A percentile compares a stretch with the other conserved stretches of the same genome.
phyloP scores from a whole-genome alignment of 1,284 basidiomycete species.

The Rhodotorula sp. region DNA sequence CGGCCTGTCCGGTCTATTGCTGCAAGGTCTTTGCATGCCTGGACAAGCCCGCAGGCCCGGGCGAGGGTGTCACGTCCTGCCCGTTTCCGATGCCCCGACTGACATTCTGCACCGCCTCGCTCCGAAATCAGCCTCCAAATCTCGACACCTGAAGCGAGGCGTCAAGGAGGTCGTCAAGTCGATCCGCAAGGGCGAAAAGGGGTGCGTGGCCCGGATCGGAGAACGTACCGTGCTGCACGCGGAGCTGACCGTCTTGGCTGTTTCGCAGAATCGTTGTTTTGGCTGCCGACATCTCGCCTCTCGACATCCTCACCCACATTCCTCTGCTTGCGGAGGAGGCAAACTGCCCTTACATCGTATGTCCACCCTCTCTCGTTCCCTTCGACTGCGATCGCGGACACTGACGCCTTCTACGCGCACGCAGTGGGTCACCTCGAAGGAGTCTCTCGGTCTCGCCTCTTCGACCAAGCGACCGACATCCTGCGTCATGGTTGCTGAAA shows the following conservation, averaged over 20 bases:
- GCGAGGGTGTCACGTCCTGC: neutral
- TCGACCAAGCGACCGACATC: conserved; percentile 97
- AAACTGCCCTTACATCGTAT: conserved; percentile 79
- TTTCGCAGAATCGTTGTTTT: conserved; percentile 73
- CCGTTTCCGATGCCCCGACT: neutral
- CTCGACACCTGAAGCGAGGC: conserved; percentile 85
- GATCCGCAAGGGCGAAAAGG: conserved; percentile 91
- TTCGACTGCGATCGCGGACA: no score
- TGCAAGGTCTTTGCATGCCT: neutral
- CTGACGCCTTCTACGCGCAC: neutral
- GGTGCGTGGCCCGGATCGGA: conserved; percentile 56
- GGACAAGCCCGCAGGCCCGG: neutral
- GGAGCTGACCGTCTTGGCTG: neutral
- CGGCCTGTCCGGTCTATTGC: neutral
- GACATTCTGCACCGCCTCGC: neutral
- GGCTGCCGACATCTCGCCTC: conserved; percentile 94
- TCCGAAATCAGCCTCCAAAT: conserved; percentile 69
- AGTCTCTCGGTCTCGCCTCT: conserved; percentile 91
- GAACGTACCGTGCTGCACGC: neutral
- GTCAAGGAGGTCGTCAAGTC: conserved; percentile 97
- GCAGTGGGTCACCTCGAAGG: conserved; percentile 68
- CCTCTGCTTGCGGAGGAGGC: conserved; percentile 94
- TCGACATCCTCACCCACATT: conserved; percentile 97
- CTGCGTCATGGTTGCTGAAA: conserved; percentile 77
- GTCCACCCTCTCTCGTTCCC: conserved; percentile 36